Percentiles rank a stretch among this genome's conserved stretches.
Conservation (phyloP, 2,329 filamentous ascomycete genomes). For the Colletotrichum tabaci region DNA sequence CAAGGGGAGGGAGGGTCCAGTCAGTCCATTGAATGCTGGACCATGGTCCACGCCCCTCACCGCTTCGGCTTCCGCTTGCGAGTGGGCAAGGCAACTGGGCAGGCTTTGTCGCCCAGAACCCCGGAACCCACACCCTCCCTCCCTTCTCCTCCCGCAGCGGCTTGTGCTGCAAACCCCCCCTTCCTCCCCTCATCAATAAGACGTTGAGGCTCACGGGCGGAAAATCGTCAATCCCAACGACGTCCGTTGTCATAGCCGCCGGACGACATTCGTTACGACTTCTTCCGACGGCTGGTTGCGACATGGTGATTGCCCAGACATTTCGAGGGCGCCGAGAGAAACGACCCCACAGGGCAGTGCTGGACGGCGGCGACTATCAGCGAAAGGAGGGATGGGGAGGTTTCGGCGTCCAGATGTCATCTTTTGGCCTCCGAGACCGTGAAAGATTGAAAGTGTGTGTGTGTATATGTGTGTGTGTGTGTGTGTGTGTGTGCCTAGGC, state of each 20-base stretch:
- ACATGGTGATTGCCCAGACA: conserved; percentile 30
- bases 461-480: not conserved
- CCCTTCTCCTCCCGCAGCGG: conserved; percentile 5
- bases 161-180: conserved; percentile 24
- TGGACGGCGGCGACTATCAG: conserved; percentile 27
- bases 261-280: not conserved
- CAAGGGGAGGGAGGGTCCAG: not conserved
- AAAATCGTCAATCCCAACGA: conserved; percentile 38
- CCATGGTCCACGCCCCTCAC: conserved; percentile 17
- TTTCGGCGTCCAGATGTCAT: conserved; percentile 32
- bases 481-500: not conserved
- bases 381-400: conserved; percentile 29
- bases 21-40: conserved; percentile 9
- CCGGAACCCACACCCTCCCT: conserved; percentile 26
- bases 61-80: conserved; percentile 6
- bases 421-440: conserved; percentile 39
- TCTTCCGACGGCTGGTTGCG: not conserved
- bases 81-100: not conserved
- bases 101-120: conserved; percentile 14
- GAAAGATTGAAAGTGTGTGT: not conserved
- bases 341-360: conserved; percentile 40
- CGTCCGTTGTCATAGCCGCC: conserved; percentile 15
- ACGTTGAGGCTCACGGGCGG: conserved; percentile 36
- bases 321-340: conserved; percentile 37
- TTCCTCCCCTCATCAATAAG: conserved; percentile 25